Evolutionary conservation across 257 asterid genomes (phyloP), one percentile per base, ranked within the genome.

Genomic region (Jacaranda copaia): DNA sequence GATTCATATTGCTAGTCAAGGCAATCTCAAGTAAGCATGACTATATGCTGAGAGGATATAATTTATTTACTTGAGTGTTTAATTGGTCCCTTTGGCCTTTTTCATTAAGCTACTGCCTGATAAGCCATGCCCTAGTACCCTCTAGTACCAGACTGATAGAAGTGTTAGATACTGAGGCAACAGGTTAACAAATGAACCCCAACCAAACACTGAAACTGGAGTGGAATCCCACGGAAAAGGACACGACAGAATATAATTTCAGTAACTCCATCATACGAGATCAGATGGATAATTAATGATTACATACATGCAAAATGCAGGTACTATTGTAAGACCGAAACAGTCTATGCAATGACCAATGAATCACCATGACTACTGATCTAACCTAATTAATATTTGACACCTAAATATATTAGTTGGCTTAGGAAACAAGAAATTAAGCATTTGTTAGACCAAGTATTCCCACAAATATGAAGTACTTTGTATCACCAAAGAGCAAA

Each of bases 51-150:
- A 25, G 32, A 25, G 32, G 40, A 65, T 16, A 75, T 52, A 14
- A 51, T 64, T 67, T 49, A 14, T 68, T 16, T 51, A 16, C 19
- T 55, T 19, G 14, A 12, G 32, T 48, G 25, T 12, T 10, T 25
- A 75, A 16, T 9, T 6, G 11, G 8, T 8, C 53, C 52, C 52
- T 46, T 52, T 13, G 36, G 55, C 69, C 19, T 57, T 19, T 40
- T 16, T 39, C 25, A 48, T 69, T 72, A 15, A 52, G 55, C 14
- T 13, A 49, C 19, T 4, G 51, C 8, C 57, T 63, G 14, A 25
- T 15, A 39, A 72, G 58, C 68, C 77, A 57, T 56, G 62, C 49
- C 63, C 46, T 40, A 52, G 20, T 58, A 73, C 43, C 56, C 25
- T 51, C 43, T 70, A 18, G 36, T 51, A 70, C 42, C 36, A 49